Evolutionary conservation across 139 green algal genomes (phyloP).

Genomic region (Mychonastes homosphaera): DNA sequence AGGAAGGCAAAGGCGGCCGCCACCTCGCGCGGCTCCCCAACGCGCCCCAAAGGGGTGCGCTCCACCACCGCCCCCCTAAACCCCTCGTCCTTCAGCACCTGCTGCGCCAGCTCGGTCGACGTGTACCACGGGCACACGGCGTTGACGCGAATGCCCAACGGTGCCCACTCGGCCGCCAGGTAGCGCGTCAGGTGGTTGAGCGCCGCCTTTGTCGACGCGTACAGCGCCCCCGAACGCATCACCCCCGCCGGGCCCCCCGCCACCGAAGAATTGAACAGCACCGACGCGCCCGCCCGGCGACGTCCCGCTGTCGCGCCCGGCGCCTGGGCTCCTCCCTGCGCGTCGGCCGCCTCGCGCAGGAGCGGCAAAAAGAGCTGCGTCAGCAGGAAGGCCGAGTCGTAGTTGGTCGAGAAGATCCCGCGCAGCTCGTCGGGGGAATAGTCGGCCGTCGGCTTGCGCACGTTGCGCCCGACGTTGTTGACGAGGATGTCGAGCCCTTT

Average conservation of each 20-base stretch:
- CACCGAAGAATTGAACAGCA: constrained; percentile 81
- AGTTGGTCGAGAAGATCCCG: constrained; percentile 61
- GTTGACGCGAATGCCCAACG: constrained; percentile 71
- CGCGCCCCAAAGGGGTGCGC: constrained; percentile 61
- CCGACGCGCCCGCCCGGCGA: too few relatives aligned
- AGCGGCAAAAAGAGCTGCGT: constrained; percentile 46
- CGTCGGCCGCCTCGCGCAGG: constrained; percentile 21
- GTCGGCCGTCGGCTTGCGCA: constrained; percentile 56
- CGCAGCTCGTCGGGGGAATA: constrained; percentile 52
- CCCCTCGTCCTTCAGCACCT: constrained; percentile 40
- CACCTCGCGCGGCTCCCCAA: constrained; percentile 64
- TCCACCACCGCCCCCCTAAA: constrained; percentile 48
- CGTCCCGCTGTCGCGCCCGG: too few relatives aligned
- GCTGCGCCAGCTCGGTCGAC: constrained; percentile 49
- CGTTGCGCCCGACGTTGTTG: constrained; percentile 74
- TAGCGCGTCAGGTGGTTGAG: constrained; percentile 68
- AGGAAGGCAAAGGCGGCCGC: constrained; percentile 54
- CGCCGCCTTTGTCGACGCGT: constrained; percentile 77
- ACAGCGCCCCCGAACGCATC: constrained; percentile 50
- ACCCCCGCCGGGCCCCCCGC: constrained; percentile 71
- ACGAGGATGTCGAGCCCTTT: too few relatives aligned
- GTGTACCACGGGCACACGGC: constrained; percentile 88
- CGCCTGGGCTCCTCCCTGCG: too few relatives aligned
- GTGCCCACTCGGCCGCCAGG: constrained; percentile 77
- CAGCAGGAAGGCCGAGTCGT: constrained; percentile 63